A percentile compares a stretch with the other conserved stretches of the same genome.
Conservation (phyloP, 164 flowering plant species). For the Vitis vinifera region ASM3070453v1 NC_081821.1:4901001-4901500, state of each 20-base stretch:
- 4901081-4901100: slow-evolving; percentile 25
- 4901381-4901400: slow-evolving; percentile 89
- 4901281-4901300: slow-evolving; percentile 81
- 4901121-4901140: slow-evolving; percentile 59
- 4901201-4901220: slow-evolving; percentile 48
- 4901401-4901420: slow-evolving; percentile 74
- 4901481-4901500: slow-evolving; percentile 62
- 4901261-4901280: slow-evolving; percentile 76
- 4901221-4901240: slow-evolving; percentile 63
- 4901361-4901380: slow-evolving; percentile 77
- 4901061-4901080: slow-evolving; percentile 32
- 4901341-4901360: slow-evolving; percentile 93
- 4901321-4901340: slow-evolving; percentile 81
- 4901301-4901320: slow-evolving; percentile 88
- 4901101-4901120: slow-evolving; percentile 59
- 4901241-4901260: slow-evolving; percentile 71
- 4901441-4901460: slow-evolving; percentile 95
- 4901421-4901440: slow-evolving; percentile 69
- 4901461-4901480: slow-evolving; percentile 75
- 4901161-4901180: slow-evolving; percentile 59
- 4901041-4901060: slow-evolving; percentile 23
- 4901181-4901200: slow-evolving; percentile 58
- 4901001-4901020: neutral
- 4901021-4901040: neutral
- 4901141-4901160: slow-evolving; percentile 57